These are phyloP conservation scores for Fusarium multiceps DNA, from an alignment of 2,329 filamentous ascomycete species.

Conservation along the genomic window DNA sequence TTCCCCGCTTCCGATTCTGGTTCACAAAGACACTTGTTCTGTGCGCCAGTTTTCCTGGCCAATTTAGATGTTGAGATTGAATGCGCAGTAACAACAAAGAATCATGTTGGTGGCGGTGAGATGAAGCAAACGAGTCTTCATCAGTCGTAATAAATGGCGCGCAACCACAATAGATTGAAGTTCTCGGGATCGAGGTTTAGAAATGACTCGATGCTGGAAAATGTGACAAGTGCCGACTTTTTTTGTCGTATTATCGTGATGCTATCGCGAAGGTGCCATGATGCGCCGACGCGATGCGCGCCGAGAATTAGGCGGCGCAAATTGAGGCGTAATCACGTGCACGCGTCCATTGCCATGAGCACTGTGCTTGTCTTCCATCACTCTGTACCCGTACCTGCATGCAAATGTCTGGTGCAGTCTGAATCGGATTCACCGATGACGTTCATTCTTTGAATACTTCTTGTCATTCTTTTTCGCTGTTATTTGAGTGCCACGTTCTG, in stretches of 20 bases:
- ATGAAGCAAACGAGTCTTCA: constrained; percentile 8
- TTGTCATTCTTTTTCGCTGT: neutral
- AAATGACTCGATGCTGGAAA: neutral
- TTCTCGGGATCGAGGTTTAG: neutral
- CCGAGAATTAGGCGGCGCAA: constrained; percentile 53
- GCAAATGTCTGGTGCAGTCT: neutral
- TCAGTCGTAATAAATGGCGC: neutral
- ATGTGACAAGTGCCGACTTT: constrained; percentile 9
- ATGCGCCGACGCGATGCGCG: constrained; percentile 47
- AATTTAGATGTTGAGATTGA: constrained; percentile 30
- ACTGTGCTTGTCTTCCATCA: neutral
- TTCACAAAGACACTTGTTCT: constrained; percentile 22
- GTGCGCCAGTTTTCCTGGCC: constrained; percentile 31
- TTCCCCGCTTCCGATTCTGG: constrained; percentile 6
- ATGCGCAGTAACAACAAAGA: constrained; percentile 42
- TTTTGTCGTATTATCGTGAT: constrained; percentile 38
- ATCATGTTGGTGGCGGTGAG: constrained; percentile 43
- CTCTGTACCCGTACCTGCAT: neutral
- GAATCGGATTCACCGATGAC: neutral
- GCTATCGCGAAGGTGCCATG: constrained; percentile 44
- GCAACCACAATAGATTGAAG: neutral
- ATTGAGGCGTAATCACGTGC: constrained; percentile 47
- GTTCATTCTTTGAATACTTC: too few species aligned
- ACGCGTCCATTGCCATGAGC: constrained; percentile 2
- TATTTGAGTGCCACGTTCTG: too few species aligned